A percentile compares a stretch with the other conserved stretches of the same genome.
Evolutionary conservation across 768 basidiomycete genomes (phyloP).

Genomic region (Rhizopogon sp.): DNA sequence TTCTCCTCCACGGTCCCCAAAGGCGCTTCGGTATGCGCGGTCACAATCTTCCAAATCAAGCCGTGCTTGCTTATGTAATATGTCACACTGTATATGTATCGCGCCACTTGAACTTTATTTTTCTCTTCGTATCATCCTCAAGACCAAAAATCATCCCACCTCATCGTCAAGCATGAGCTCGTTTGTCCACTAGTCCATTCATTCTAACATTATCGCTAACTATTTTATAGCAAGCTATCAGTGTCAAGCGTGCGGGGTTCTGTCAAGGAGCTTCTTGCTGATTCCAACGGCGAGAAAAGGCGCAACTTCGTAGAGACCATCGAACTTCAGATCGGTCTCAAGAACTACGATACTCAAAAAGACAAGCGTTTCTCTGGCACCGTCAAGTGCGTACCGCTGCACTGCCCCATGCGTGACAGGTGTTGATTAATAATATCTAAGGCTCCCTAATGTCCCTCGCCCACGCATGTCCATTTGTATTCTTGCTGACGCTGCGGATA

Average conservation of each 20-base stretch:
- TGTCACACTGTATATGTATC: constrained; percentile 31
- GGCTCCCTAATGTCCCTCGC: constrained; percentile 94
- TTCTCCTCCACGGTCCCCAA: neutral
- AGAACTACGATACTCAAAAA: constrained; percentile 99
- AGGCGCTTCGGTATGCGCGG: neutral
- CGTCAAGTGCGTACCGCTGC: constrained; percentile 64
- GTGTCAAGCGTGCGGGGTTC: constrained; percentile 99
- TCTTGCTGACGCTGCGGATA: constrained; percentile 98
- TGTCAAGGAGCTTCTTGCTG: constrained; percentile 84
- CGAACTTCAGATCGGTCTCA: constrained; percentile 94
- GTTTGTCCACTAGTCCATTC: neutral
- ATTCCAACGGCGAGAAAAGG: constrained; percentile 82
- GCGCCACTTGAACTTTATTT: constrained; percentile 28
- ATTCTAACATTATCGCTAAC: neutral
- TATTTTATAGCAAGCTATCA: constrained; percentile 75
- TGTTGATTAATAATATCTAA: constrained; percentile 25
- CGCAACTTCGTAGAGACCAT: constrained; percentile 96
- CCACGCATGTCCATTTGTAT: constrained; percentile 99
- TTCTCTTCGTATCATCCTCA: constrained; percentile 16
- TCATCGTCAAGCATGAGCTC: constrained; percentile 27
- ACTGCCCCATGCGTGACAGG: neutral
- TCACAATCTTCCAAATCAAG: constrained; percentile 7
- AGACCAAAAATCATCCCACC: constrained; percentile 8
- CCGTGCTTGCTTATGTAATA: constrained; percentile 8
- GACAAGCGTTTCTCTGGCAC: constrained; percentile 99